Conservation (phyloP, 768 basidiomycete genomes). For the Sarcomyxa edulis region DNA sequence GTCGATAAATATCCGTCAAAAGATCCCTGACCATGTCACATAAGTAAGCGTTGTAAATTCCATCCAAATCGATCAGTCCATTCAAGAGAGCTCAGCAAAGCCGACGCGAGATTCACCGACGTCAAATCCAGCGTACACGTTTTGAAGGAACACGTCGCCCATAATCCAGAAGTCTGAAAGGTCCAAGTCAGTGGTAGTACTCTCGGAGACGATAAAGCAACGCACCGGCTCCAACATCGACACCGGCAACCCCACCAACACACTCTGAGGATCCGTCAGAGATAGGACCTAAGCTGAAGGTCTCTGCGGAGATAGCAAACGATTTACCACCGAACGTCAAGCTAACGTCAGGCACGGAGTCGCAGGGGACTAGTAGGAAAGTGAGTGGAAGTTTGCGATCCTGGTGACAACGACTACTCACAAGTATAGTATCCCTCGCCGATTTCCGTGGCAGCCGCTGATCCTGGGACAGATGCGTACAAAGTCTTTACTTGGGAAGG, state of each 20-base stretch:
- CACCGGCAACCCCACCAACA: slow-evolving; percentile 46
- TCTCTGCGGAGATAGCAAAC: slow-evolving; percentile 38
- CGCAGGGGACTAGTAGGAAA: slow-evolving; percentile 24
- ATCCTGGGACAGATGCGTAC: slow-evolving; percentile 19
- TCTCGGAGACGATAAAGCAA: too few species aligned
- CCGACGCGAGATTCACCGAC: slow-evolving; percentile 27
- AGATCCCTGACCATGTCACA: too few species aligned
- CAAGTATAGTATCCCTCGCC: slow-evolving; percentile 10
- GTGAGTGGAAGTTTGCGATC: too few species aligned
- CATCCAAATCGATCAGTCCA: too few species aligned
- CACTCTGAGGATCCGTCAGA: slow-evolving; percentile 40
- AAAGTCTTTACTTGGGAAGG: slow-evolving; percentile 12
- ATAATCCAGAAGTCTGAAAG: slow-evolving; percentile 26
- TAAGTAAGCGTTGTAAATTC: too few species aligned
- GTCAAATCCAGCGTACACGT: slow-evolving; percentile 40
- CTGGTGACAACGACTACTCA: slow-evolving; percentile 10
- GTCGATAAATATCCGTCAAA: too few species aligned
- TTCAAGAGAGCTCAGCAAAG: too few species aligned
- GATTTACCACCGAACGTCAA: slow-evolving; percentile 31
- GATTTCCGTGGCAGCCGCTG: slow-evolving; percentile 9
- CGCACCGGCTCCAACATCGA: too few species aligned
- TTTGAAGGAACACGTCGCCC: slow-evolving; percentile 35
- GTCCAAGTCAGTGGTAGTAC: too few species aligned
- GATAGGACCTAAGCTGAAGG: slow-evolving; percentile 30
- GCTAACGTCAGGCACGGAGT: slow-evolving; percentile 17